Base-by-base conservation (phyloP, 164 flowering plant genomes). In the Taxillus chinensis region DNA sequence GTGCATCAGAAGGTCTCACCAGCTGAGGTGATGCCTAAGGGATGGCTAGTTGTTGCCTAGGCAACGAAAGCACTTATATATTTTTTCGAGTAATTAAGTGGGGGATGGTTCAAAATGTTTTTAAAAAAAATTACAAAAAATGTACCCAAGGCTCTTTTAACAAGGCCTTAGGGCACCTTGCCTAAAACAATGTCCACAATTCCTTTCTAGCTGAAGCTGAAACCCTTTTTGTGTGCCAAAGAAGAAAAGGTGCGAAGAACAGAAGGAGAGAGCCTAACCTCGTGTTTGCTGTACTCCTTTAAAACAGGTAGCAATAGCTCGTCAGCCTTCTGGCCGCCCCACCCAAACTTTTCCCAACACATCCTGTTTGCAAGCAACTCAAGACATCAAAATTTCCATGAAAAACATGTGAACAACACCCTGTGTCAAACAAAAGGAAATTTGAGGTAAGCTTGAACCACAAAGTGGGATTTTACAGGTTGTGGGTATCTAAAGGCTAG, bases 331-430 rank as follows among this genome's bases (percentile, higher is more conserved):
- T 81, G 79, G 66, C 68, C 74, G 62, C 62, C 71, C 98, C 98
- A 89, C 6, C 91, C 91, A 74, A 92, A 85, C 81, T 81, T 89
- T 63, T 86, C 96, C 92, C 83, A 84, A 64, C 98, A 92, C 56
- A 89, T 73, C 73, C 98, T 92, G 82, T 17, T 58, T 3, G 4
- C 48, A 69, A 60, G 27, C 7, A 54, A 15, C 16, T 14, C 11
- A 5, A 64, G n/a, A 16, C 59, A 38, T 15, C 52, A 1, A 57
- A 48, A 5, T 57, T 57, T 12, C 41, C 46, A 41, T 11, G 45
- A 51, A 9, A 52, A 55, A 40, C 13, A 4, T 14, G 27, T 8
- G 5, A 51, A 51, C n/a, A 4, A 14, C 27, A 14, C 54, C n/a
- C n/a, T 14, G 17, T 14, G 27, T 51, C 8, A 15, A 51, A 51